These are phyloP conservation scores for Symbiodinium pilosum DNA, from an alignment of 73 alveolate genomes.

Conservation along the genomic window DNA sequence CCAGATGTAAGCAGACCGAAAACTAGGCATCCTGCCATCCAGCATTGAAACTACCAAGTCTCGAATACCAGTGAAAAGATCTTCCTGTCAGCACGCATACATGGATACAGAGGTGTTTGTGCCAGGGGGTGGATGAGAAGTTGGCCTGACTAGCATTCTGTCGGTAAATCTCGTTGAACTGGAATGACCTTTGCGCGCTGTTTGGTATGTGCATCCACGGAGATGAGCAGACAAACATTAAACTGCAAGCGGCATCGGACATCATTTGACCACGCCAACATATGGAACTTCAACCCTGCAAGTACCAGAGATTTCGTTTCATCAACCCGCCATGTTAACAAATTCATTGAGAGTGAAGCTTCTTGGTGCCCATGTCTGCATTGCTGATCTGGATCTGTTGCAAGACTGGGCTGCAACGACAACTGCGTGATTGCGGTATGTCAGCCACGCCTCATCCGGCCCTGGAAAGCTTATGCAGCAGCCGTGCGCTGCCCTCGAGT, in stretches of 20 bases:
- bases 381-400: constrained; percentile 76
- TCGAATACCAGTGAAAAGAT: constrained; percentile 65
- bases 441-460: constrained; percentile 53
- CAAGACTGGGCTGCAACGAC: background rate
- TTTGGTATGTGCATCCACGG: no score
- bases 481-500: constrained; percentile 72
- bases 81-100: constrained; percentile 73
- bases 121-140: no score
- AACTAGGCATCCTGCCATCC: constrained; percentile 33
- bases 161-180: constrained; percentile 92
- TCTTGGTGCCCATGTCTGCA: constrained; percentile 52
- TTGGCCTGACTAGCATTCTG: constrained; percentile 48
- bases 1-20: background rate
- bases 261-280: no score
- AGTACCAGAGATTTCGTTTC: no score
- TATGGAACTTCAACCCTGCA: no score
- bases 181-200: constrained; percentile 44
- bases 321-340: no score
- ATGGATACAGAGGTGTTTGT: no score
- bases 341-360: constrained; percentile 3
- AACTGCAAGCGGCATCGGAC: no score
- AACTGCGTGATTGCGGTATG: no score
- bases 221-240: no score
- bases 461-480: constrained; percentile 86
- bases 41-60: constrained; percentile 88